Base-by-base conservation (phyloP, 768 basidiomycete genomes). In the Pleurotus tuoliensis region DNA sequence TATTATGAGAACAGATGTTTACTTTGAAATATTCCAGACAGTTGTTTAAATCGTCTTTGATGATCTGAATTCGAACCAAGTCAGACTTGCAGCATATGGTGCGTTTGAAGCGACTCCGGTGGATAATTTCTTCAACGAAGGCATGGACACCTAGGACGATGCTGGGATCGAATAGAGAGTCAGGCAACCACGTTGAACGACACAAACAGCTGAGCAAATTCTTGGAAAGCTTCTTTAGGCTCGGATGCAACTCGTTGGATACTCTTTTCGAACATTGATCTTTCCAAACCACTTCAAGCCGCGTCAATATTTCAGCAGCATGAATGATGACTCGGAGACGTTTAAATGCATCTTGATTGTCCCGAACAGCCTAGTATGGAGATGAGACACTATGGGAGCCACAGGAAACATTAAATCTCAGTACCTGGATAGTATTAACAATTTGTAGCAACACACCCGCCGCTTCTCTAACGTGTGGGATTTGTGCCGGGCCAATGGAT, bases 321-420 rank as follows among this genome's bases (percentile, higher is more conserved):
- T 53, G 51, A 4, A 22, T 9, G 3, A 25, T 40, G 18, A n/a
- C n/a, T n/a, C n/a, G n/a, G n/a, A 53, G 51, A 6, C 51, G 37
- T 24, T 18, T 43, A 39, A 53, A 53, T n/a, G 2, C 39, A 41
- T 53, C 51, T 53, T 53, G 51, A 41, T 53, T 53, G 22, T 53
- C 51, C 15, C 51, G 16, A 22, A 53, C 51, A 8, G 51, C 51
- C 51, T 53, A 24, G 8, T 18, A 11, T 20, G 8, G 4, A 15
- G 7, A 39, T 15, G 39, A 11, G n/a, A 51, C 30, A n/a, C 1
- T 34, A 34, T 51, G 16, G 15, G 11, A 34, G 30, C 30, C 30
- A 34, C 13, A 16, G 15, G 25, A 18, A 39, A 34, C 15, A 5
- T n/a, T 9, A 53, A 18, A 5, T 34, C 15, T 34, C 11, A 37